These are phyloP conservation scores for Ustilago sp. DNA, from an alignment of 1,284 basidiomycete species.

Conservation along the genomic window DNA sequence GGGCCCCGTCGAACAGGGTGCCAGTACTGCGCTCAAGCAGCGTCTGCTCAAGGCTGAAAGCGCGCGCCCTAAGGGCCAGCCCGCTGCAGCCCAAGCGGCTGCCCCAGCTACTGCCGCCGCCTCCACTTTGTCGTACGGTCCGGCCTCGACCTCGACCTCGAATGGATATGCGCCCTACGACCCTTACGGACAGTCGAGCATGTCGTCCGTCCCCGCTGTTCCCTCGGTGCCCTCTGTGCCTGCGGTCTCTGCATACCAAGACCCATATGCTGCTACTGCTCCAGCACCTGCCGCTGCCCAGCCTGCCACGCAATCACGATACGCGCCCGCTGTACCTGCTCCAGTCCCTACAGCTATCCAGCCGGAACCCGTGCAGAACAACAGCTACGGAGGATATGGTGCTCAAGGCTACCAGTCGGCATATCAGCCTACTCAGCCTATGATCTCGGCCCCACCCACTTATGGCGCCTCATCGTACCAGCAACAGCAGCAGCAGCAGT, in stretches of 20 bases:
- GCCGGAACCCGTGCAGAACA: constrained; percentile 34
- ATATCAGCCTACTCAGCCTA: constrained; percentile 56
- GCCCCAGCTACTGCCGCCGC: constrained; percentile 16
- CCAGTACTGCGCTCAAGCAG: constrained; percentile 44
- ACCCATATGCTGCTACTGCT: constrained; percentile 38
- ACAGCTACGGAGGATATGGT: constrained; percentile 34
- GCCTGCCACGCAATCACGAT: constrained; percentile 51
- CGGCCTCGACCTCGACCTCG: constrained; percentile 36
- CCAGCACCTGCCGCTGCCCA: constrained; percentile 70
- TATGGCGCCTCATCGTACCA: constrained; percentile 56
- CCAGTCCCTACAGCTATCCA: constrained; percentile 31
- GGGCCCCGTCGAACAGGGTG: constrained; percentile 22
- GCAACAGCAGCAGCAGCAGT: constrained; percentile 43
- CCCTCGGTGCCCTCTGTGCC: constrained; percentile 41
- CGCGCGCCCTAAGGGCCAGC: constrained; percentile 40
- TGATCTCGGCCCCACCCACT: constrained; percentile 70
- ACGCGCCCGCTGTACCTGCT: constrained; percentile 72
- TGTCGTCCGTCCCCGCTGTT: constrained; percentile 34
- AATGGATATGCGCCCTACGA: constrained; percentile 48
- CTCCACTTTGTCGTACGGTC: constrained; percentile 31
- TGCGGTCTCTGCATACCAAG: constrained; percentile 28
- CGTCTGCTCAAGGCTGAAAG: constrained; percentile 53
- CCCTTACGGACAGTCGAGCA: constrained; percentile 24
- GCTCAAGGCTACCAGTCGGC: constrained; percentile 69
- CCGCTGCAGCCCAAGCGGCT: constrained; percentile 13